phyloP scores from a whole-genome alignment of 176 grass and related monocot species.

The Themeda triandra region DNA sequence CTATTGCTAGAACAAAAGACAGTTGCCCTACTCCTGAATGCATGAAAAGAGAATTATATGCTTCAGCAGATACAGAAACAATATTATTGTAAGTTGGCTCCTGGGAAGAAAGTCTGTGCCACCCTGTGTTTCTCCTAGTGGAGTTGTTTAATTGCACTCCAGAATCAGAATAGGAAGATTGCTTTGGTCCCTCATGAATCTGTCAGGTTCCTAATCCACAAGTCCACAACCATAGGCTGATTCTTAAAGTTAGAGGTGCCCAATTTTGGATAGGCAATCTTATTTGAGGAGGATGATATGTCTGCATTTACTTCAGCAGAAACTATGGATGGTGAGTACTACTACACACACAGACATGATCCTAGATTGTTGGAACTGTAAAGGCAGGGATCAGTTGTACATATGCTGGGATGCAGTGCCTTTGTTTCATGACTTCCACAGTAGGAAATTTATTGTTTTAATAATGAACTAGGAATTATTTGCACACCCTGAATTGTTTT shows the following conservation, averaged over 20 bases:
- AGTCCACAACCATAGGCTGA: background rate
- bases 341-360: background rate
- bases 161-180: background rate
- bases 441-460: background rate
- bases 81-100: background rate
- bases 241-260: background rate
- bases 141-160: background rate
- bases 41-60: background rate
- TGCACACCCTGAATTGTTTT: too few species aligned
- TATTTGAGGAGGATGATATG: background rate
- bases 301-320: background rate
- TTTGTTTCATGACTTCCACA: background rate
- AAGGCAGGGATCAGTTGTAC: background rate
- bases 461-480: background rate
- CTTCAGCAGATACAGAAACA: background rate
- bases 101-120: background rate
- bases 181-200: background rate
- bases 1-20: background rate
- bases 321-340: too few species aligned
- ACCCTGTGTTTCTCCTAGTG: background rate
- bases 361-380: background rate
- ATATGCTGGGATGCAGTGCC: background rate
- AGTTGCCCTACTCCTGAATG: background rate
- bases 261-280: background rate
- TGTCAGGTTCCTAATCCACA: background rate